These are phyloP conservation scores for Coemansia sp. DNA, from an alignment of 192 early-diverging fungal species.

Conservation along the genomic window DNA sequence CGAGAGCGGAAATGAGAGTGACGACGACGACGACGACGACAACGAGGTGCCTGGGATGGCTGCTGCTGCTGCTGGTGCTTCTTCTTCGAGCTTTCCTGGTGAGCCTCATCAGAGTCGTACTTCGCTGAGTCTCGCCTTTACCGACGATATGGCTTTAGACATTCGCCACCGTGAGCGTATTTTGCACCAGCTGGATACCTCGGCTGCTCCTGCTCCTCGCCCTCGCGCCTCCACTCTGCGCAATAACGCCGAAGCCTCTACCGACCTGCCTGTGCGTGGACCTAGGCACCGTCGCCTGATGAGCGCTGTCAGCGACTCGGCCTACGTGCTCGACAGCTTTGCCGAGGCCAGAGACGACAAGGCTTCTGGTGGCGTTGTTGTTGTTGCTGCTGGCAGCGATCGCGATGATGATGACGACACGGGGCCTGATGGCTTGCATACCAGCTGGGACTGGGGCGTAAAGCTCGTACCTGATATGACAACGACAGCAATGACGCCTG, in stretches of 20 bases:
- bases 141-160: slow-evolving; percentile 37
- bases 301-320: slow-evolving; percentile 48
- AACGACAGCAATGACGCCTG: not conserved
- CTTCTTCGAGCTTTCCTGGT: not conserved
- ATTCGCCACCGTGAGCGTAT: slow-evolving; percentile 19
- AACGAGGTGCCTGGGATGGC: not conserved
- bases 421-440: slow-evolving; percentile 22
- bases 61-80: too few relatives aligned
- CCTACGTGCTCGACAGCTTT: slow-evolving; percentile 18
- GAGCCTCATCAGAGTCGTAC: not conserved
- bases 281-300: slow-evolving; percentile 17
- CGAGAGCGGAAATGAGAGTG: slow-evolving; percentile 30
- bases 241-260: not conserved
- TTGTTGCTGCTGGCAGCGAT: not conserved
- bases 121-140: slow-evolving; percentile 13
- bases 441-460: slow-evolving; percentile 59
- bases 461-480: slow-evolving; percentile 11
- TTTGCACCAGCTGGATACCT: slow-evolving; percentile 19
- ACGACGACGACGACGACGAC: slow-evolving; percentile 3
- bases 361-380: not conserved
- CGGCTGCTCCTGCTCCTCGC: not conserved
- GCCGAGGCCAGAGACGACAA: slow-evolving; percentile 2
- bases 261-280: not conserved
- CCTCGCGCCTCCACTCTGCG: slow-evolving; percentile 14
- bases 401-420: not conserved